Evolutionary conservation across 805 yeast species (phyloP).

Genomic region (Osmozyma mogii): DNA sequence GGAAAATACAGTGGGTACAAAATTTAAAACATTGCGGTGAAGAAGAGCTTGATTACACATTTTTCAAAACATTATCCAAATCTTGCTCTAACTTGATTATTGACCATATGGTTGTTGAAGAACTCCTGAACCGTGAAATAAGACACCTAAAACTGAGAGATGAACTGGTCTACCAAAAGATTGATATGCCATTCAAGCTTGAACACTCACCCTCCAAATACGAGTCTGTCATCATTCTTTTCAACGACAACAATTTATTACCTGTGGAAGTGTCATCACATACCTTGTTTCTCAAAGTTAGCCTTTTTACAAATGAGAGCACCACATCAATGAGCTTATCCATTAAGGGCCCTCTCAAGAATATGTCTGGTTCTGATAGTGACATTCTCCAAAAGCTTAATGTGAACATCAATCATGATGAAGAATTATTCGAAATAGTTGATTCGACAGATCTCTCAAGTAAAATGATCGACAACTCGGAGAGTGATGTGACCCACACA

Average conservation of each 20-base stretch:
- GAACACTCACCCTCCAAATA: too few relatives aligned
- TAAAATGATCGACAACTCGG: conserved; percentile 12
- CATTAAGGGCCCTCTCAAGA: conserved; percentile 16
- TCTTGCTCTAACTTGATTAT: conserved; percentile 40
- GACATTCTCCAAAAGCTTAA: conserved; percentile 15
- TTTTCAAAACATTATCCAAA: conserved; percentile 33
- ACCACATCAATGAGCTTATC: conserved; percentile 19
- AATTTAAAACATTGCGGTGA: conserved; percentile 13
- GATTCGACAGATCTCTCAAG: conserved; percentile 21
- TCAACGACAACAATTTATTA: conserved; percentile 19
- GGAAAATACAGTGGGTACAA: conserved; percentile 48
- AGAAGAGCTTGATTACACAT: conserved; percentile 19
- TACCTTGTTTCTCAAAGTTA: conserved; percentile 24
- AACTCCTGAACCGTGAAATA: conserved; percentile 34
- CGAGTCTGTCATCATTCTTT: conserved; percentile 18
- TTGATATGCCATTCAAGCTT: too few relatives aligned
- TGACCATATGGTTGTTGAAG: conserved; percentile 47
- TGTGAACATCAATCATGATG: conserved; percentile 14
- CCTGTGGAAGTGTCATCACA: conserved; percentile 29
- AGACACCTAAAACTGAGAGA: conserved; percentile 16
- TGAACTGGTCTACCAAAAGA: too few relatives aligned
- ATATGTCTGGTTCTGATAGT: conserved; percentile 6
- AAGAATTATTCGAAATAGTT: conserved; percentile 20
- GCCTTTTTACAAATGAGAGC: conserved; percentile 14
- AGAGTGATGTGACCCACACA: conserved; percentile 4